Evolutionary conservation across 495 filamentous ascomycete species (phyloP).

Genomic region (Penicillium taxi): DNA sequence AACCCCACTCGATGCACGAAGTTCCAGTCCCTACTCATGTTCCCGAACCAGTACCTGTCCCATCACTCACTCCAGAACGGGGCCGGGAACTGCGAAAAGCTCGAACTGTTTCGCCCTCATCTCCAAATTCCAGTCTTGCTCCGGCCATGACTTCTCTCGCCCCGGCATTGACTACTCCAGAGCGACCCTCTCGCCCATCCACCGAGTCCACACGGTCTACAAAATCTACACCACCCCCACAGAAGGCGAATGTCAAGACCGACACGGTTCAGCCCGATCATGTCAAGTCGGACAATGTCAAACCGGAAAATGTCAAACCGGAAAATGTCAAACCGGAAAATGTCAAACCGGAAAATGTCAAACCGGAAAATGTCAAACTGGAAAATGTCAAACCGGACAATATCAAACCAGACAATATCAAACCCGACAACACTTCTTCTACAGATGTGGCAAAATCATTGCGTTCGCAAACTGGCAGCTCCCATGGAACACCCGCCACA

Average conservation of each 20-base stretch:
- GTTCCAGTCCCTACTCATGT: conserved; percentile 18
- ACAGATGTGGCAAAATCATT: conserved; percentile 60
- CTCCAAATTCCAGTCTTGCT: too few relatives aligned
- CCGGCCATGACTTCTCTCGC: too few relatives aligned
- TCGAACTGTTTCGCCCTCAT: too few relatives aligned
- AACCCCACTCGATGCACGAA: conserved; percentile 31
- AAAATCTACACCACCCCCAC: too few relatives aligned
- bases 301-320: too few relatives aligned
- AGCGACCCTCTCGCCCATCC: conserved; percentile 42
- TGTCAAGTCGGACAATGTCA: too few relatives aligned
- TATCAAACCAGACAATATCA: conserved; percentile 32
- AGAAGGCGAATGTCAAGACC: too few relatives aligned
- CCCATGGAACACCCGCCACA: conserved; percentile 37
- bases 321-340: too few relatives aligned
- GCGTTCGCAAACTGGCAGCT: conserved; percentile 46
- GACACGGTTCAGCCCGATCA: too few relatives aligned
- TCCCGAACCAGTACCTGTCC: conserved; percentile 9
- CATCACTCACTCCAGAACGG: conserved; percentile 3
- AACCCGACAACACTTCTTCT: conserved; percentile 48
- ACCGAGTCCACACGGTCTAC: conserved; percentile 29
- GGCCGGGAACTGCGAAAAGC: conserved; percentile 2
- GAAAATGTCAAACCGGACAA: too few relatives aligned
- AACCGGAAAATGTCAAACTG: too few relatives aligned
- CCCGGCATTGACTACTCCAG: conserved; percentile 12
- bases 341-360: too few relatives aligned